Evolutionary conservation across 345 rosid genomes (phyloP).

Genomic region (Murraya paniculata): DNA sequence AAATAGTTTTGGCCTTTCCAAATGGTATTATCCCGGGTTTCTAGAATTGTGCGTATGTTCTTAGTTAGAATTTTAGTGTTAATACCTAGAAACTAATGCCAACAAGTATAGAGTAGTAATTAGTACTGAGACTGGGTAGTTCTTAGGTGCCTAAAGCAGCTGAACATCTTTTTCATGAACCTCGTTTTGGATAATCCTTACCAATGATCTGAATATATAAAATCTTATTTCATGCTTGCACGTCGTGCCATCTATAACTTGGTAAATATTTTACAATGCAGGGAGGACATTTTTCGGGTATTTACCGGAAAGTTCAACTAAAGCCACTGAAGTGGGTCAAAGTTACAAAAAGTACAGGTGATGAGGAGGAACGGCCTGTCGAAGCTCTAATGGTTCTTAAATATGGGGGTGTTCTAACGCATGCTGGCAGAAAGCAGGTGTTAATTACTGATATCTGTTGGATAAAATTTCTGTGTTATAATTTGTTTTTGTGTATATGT

Average conservation of each 20-base stretch:
- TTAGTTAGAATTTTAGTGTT: neutral
- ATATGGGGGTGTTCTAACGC: constrained; percentile 98
- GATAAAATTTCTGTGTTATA: neutral
- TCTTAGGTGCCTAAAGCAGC: neutral
- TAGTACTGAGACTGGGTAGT: neutral
- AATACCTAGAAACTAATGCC: neutral
- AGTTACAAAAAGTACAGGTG: constrained; percentile 70
- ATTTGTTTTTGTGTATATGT: neutral
- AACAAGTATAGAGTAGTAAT: neutral
- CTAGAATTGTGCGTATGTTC: neutral
- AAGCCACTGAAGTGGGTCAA: constrained; percentile 95
- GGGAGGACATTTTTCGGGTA: constrained; percentile 99
- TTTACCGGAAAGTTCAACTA: constrained; percentile 95
- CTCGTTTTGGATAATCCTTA: neutral
- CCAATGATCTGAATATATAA: neutral
- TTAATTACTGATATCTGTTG: constrained; percentile 5
- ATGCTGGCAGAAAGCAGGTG: constrained; percentile 99
- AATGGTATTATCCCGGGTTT: neutral
- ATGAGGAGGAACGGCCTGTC: constrained; percentile 92
- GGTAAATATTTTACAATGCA: constrained; percentile 32
- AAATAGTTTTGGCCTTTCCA: neutral
- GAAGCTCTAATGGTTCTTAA: constrained; percentile 99
- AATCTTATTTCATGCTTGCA: neutral
- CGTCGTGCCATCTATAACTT: constrained; percentile 3
- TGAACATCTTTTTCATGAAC: neutral